Base-by-base conservation (phyloP, 2,329 filamentous ascomycete species). In the Diaporthe aspalathi region DNA sequence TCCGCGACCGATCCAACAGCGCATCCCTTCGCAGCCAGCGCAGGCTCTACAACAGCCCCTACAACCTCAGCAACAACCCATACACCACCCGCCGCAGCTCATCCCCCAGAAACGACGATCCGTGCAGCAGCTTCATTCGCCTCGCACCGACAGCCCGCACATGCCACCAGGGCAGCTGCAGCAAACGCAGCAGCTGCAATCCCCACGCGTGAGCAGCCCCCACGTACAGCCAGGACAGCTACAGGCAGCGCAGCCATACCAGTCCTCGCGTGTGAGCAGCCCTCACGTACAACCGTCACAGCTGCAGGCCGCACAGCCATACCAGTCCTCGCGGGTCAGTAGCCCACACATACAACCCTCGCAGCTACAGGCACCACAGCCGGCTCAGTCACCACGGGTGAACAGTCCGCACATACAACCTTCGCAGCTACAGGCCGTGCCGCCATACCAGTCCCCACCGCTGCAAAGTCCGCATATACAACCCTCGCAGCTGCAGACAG, bases 41-140 rank as follows among this genome's bases (percentile, higher is more conserved):
- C 57, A 50, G 22, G n/a, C 57, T n/a, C 56, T 52, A 29, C 54
- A 62, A 20, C 54, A 52, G 29, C 75, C 49, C 68, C 73, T 60
- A 68, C 54, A 56, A 22, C 43, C 70, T 8, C 65, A 69, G 45
- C 79, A 60, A 17, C 54, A 68, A 38, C 78, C 77, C 3, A 79
- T 79, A 32, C 76, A 77, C 5, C 77, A 80, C 68, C 76, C 54
- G 43, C 57, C 63, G 52, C 57, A 66, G 22, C 57, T 43, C 43
- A 63, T 63, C 43, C 60, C 60, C 27, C 60, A 63, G 60, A 63
- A 63, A 29, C 22, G 68, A 45, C 62, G 57, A 7, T 43, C 56
- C 1, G 38, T 45, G 54, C 57, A 62, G 27, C 70, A 72, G 27
- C 54, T 53, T 40, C 69, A 63, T 29, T 57, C 53, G 24, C 27